These are phyloP conservation scores for Lotus japonicus DNA, from an alignment of 306 rosid species.

Conservation along the genomic window DNA sequence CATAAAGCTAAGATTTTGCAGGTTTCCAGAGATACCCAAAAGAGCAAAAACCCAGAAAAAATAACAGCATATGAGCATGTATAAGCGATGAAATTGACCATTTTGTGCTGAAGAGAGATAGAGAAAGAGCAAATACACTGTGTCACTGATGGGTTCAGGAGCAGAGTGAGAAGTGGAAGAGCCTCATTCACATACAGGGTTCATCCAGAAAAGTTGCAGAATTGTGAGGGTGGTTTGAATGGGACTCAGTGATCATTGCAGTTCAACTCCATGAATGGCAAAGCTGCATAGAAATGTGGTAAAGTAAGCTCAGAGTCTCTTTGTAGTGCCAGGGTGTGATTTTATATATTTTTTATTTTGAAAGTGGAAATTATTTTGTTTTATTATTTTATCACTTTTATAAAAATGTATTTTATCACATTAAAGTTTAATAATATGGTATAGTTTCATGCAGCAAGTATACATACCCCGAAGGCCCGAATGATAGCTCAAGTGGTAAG, in stretches of 20 bases:
- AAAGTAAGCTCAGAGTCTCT: constrained; percentile 15
- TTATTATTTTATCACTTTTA: no score
- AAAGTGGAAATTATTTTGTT: not conserved
- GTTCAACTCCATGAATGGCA: constrained; percentile 24
- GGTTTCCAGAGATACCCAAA: constrained; percentile 7
- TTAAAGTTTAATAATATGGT: no score
- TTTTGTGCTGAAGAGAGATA: not conserved
- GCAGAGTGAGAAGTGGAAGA: constrained; percentile 10
- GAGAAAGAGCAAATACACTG: constrained; percentile 17
- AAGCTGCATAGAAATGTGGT: constrained; percentile 18
- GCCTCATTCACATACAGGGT: constrained; percentile 16
- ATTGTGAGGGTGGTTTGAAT: constrained; percentile 20
- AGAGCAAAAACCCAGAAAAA: constrained; percentile 9
- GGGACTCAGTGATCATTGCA: constrained; percentile 16
- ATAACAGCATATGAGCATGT: not conserved
- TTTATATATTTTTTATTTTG: not conserved
- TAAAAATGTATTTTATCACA: no score
- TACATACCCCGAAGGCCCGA: no score
- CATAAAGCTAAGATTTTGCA: constrained; percentile 18
- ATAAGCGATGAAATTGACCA: not conserved
- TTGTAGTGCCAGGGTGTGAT: not conserved
- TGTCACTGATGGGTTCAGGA: constrained; percentile 17
- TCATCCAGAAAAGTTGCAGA: constrained; percentile 24
- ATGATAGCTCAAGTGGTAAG: no score
- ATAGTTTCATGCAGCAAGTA: no score